A percentile compares a stretch with the other conserved stretches of the same genome.
Evolutionary conservation across 1,284 basidiomycete species (phyloP).

Genomic region (Golubevia sp.): DNA sequence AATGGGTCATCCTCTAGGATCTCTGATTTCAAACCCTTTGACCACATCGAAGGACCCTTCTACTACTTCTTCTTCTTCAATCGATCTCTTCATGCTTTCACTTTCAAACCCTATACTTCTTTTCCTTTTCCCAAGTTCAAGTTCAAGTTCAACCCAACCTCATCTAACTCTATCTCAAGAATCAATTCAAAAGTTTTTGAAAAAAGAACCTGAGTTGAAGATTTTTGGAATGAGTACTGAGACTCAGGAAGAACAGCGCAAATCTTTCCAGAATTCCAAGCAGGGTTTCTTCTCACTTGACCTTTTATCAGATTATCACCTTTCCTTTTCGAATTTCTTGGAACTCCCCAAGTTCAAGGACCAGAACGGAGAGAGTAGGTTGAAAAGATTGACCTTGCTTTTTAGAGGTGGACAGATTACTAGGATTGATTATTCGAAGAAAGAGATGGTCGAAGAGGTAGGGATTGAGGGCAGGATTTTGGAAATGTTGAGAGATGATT

Average conservation of each 20-base stretch:
- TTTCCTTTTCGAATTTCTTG: constrained; percentile 15
- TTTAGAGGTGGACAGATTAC: constrained; percentile 42
- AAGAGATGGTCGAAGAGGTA: no score
- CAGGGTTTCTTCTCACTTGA: constrained; percentile 11
- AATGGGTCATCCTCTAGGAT: constrained; percentile 47
- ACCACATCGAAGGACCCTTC: constrained; percentile 11
- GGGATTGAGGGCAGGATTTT: no score
- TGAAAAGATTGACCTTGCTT: constrained; percentile 38
- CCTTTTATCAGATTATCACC: constrained; percentile 23
- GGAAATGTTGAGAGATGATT: no score
- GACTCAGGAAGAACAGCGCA: constrained; percentile 13
- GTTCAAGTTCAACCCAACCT: constrained; percentile 20
- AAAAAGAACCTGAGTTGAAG: constrained; percentile 22
- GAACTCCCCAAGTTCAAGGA: constrained; percentile 30
- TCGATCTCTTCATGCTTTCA: constrained; percentile 50
- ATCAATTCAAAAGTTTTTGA: constrained; percentile 12
- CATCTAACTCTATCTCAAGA: constrained; percentile 26
- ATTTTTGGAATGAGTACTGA: constrained; percentile 45
- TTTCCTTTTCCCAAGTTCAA: constrained; percentile 33
- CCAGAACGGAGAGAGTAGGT: constrained; percentile 11
- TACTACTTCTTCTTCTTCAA: constrained; percentile 10
- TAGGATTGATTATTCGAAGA: constrained; percentile 33
- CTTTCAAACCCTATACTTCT: constrained; percentile 40
- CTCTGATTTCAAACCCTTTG: constrained; percentile 31
- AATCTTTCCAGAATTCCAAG: constrained; percentile 3